A percentile compares a stretch with the other conserved stretches of the same genome.
These are phyloP conservation scores for Populus euphratica DNA, from an alignment of 345 rosid species.

Conservation along the genomic window DNA sequence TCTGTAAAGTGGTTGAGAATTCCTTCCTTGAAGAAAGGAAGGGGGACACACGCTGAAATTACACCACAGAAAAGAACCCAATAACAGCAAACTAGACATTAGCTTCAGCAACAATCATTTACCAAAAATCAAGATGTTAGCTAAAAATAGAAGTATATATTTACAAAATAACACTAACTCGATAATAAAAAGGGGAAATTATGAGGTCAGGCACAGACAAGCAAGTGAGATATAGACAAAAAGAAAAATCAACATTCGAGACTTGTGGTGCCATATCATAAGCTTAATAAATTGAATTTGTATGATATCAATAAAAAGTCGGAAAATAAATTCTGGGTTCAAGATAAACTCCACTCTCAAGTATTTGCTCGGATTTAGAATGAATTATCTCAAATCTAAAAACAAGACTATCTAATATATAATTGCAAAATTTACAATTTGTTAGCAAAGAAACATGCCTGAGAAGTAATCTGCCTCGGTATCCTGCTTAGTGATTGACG, in stretches of 20 bases:
- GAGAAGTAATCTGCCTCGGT: constrained; percentile 39
- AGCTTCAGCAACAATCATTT: not conserved
- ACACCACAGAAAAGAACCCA: constrained; percentile 9
- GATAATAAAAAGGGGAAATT: not conserved
- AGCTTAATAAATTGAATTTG: not conserved
- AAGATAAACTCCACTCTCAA: not conserved
- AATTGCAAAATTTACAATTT: not conserved
- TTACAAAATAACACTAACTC: not conserved
- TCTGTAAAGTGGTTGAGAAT: constrained; percentile 44
- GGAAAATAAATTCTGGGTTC: not conserved
- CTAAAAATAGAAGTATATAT: not conserved
- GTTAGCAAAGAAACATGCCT: constrained; percentile 35
- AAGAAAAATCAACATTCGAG: not conserved
- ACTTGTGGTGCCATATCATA: not conserved
- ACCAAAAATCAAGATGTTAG: not conserved
- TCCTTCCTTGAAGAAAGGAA: constrained; percentile 46
- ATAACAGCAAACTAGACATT: not conserved
- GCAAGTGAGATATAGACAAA: not conserved
- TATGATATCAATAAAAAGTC: not conserved
- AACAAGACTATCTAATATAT: not conserved
- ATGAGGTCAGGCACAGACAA: not conserved
- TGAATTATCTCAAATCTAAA: not conserved
- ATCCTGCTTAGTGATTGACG: constrained; percentile 41
- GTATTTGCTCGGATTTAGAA: not conserved
- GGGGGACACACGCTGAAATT: constrained; percentile 34